A percentile compares a stretch with the other conserved stretches of the same genome.
These are phyloP conservation scores for Pseudogymnoascus sp. DNA, from an alignment of 2,329 filamentous ascomycete species.

Conservation along the genomic window DNA sequence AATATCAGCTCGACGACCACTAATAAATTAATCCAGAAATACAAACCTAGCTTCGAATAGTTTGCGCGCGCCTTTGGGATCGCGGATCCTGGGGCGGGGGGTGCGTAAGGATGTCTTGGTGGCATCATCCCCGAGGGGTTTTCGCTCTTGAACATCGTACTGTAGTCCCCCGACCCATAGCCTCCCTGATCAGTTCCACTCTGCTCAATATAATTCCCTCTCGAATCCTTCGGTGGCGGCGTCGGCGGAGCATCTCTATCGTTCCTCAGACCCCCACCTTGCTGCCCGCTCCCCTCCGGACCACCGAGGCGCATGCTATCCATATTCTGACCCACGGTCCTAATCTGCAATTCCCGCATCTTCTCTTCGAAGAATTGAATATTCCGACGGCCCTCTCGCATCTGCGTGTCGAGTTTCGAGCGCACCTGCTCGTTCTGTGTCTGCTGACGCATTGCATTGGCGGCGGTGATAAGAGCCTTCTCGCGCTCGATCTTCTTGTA, in stretches of 20 bases:
- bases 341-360: slow-evolving; percentile 80
- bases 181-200: slow-evolving; percentile 50
- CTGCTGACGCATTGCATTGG: slow-evolving; percentile 90
- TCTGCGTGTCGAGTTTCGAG: slow-evolving; percentile 85
- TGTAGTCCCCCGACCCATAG: slow-evolving; percentile 54
- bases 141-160: slow-evolving; percentile 38
- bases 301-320: slow-evolving; percentile 58
- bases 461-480: slow-evolving; percentile 88
- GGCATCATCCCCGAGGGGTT: slow-evolving; percentile 62
- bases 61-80: slow-evolving; percentile 75
- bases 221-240: slow-evolving; percentile 69
- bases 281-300: slow-evolving; percentile 36
- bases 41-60: slow-evolving; percentile 89
- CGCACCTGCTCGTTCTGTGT: slow-evolving; percentile 90
- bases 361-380: slow-evolving; percentile 94
- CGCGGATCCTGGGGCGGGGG: slow-evolving; percentile 63
- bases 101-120: slow-evolving; percentile 70
- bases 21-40: slow-evolving; percentile 13
- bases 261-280: slow-evolving; percentile 40
- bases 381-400: slow-evolving; percentile 87
- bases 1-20: slow-evolving; percentile 18
- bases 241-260: slow-evolving; percentile 47
- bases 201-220: slow-evolving; percentile 39
- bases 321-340: slow-evolving; percentile 63
- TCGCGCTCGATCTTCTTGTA: slow-evolving; percentile 97